Base-by-base conservation (phyloP, 2,329 filamentous ascomycete species). In the Ilyonectria destructans region DNA sequence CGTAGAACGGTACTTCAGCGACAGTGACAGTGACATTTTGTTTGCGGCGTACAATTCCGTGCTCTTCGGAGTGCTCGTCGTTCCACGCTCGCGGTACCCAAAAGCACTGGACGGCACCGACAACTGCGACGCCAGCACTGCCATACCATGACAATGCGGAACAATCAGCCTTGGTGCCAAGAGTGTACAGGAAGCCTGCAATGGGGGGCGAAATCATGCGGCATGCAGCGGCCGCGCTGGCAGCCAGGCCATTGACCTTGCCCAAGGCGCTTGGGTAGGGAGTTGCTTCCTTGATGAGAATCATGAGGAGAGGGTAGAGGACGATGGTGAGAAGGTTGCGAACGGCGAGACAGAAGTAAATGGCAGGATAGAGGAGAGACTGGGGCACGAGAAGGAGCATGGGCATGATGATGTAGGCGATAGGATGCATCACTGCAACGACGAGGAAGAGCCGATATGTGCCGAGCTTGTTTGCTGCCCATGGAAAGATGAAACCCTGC, bases 121-220 rank as follows among this genome's bases (percentile, higher is more conserved):
- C 70, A 5, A 85, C 71, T 2, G 90, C 90, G 19, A 89, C 85
- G 7, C 88, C 58, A 2, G 86, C 86, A 71, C 88, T 90, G 45
- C 87, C 88, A 70, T 89, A 91, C 90, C 90, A 92, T 9, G 89
- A 88, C 40, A 91, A 75, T 0, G 86, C 88, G 1, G 89, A 89
- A 77, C 87, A 91, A 74, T 89, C 85, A 52, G 88, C 83, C 70
- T 82, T 85, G 71, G 85, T 87, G 23, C 90, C 89, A n/a, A 88
- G 76, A 0, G 88, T 85, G 78, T 92, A 92, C 3, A 92, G 80
- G 69, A 87, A 90, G 3, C 90, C 90, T 2, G 89, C 87, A 17
- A 92, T 77, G 0, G 90, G 90, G 6, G 91, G 91, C 0, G 91
- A 90, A 12, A 92, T 81, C 80, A 92, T 93, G 63, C 91, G 85